Evolutionary conservation across 257 asterid species (phyloP), one percentile per base, ranked within the genome.

Genomic region (Fraxinus anomala): DNA sequence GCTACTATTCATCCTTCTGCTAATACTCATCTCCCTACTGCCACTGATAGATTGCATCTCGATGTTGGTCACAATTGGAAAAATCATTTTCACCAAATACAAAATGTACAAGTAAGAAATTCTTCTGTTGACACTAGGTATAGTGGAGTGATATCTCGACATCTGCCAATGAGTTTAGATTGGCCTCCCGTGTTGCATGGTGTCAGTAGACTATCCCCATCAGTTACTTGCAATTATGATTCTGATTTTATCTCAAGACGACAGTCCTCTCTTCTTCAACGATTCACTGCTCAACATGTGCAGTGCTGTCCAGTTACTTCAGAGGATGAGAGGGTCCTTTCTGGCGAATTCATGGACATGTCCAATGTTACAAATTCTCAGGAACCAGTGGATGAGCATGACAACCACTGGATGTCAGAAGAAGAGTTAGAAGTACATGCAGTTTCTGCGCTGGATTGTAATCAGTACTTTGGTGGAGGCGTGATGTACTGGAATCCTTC

Each of bases 401-500:
- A 93, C 21, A 89, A 84, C 75, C 91, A 86, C 83, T 92, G 97
- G 93, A 89, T 96, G 92, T 92, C 99, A 70, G 99, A 96, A 87
- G 99, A 96, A 77, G 98, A 96, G 85, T 83, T 85, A 74, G 99
- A 96, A 87, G 84, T 91, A 66, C 98, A 89, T 82, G 92, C 94
- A 72, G 83, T 90, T 74, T 76, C 91, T 70, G 96, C 92, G 70
- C 77, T 91, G 91, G 99, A 96, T 84, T 96, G 93, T 83, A 96
- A 85, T 86, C 96, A 96, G 83, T 86, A 89, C 79, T 96, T 96
- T 85, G 99, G 99, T 68, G 98, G 98, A 42, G 99, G 99, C 54
- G 97, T 96, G 83, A 96, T 96, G 99, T 96, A 96, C 83, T 96
- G 99, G 99, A 80, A 91, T 82, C 94, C 98, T 59, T 89, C 97